A percentile compares a stretch with the other conserved stretches of the same genome.
Conservation (phyloP, 2,329 filamentous ascomycete species). For the Apiospora rasikravindrae region DNA sequence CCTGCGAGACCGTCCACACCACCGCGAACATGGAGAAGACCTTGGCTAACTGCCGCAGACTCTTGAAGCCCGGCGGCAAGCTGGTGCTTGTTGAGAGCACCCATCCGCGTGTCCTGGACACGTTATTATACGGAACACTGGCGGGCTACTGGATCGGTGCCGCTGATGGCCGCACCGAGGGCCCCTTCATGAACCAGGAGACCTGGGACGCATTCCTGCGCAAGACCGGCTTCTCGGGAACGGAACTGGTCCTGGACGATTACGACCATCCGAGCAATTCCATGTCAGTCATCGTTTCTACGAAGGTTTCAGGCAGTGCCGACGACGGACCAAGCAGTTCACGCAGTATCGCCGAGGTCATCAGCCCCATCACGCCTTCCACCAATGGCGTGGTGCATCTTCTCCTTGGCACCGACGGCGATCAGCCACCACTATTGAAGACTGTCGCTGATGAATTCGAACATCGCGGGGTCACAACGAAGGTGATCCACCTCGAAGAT, state of each 20-base stretch:
- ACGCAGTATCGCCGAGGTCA: not conserved
- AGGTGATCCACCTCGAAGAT: conserved; percentile 12
- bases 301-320: not conserved
- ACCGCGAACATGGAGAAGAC: conserved; percentile 30
- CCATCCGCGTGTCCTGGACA: conserved; percentile 22
- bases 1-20: conserved; percentile 27
- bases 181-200: conserved; percentile 26
- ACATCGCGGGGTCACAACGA: not conserved
- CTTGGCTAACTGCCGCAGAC: conserved; percentile 32
- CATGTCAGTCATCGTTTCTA: conserved; percentile 23
- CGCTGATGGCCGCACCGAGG: conserved; percentile 24
- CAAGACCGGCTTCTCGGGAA: conserved; percentile 31
- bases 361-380: not conserved
- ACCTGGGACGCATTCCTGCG: conserved; percentile 29
- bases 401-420: conserved; percentile 6
- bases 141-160: conserved; percentile 26
- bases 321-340: not conserved
- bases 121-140: conserved; percentile 26
- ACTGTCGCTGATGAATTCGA: conserved; percentile 6
- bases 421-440: conserved; percentile 1
- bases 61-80: conserved; percentile 36
- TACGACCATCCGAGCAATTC: conserved; percentile 25
- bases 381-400: conserved; percentile 11
- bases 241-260: conserved; percentile 31
- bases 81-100: conserved; percentile 35